Base-by-base conservation (phyloP, 2,329 filamentous ascomycete genomes). In the Nemania sp. region DNA sequence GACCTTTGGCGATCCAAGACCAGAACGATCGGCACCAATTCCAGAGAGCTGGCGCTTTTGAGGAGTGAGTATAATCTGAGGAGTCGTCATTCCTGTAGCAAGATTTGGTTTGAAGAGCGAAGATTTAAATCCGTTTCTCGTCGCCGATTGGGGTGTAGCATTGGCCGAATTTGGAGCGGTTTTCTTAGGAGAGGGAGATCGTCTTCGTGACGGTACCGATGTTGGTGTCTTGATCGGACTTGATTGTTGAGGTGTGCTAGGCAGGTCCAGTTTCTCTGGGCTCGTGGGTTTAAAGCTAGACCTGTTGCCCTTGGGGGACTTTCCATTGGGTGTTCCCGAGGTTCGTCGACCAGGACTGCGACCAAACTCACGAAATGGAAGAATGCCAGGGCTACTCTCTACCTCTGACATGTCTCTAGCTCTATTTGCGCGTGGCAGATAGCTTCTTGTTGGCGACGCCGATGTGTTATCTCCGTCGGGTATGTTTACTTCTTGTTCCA, bases 1-100 rank as follows among this genome's bases (percentile, higher is more conserved):
- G 62, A 95, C 87, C 60, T 88, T 89, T 5, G 92, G 93, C 0
- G 93, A 95, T 6, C 93, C 92, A 62, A 94, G 85, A 0, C 92
- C 92, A 69, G 86, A 82, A 70, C 87, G 88, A 73, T 93, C 92
- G 69, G 88, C 87, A 24, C 92, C 91, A 68, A 94, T 76, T 0
- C 91, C 91, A 15, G 90, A 91, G 18, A 90, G 86, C 52, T 84
- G 83, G 29, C 90, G 85, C 41, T 78, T 78, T 66, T 88, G 86
- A 2, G 90, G 89, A 2, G 87, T 91, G 6, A 93, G 78, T 13
- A 92, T 80, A 57, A 92, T 84, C 20, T 84, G 87, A 15, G 92
- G 91, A 0, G 89, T 91, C 20, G 85, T 84, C 38, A 83, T 76
- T 2, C 89, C 89, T 5, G 86, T 89, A 22, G 85, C 75, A 61